These are phyloP conservation scores for Exophiala xenobiotica DNA, from an alignment of 2,329 filamentous ascomycete genomes.

Conservation along the genomic window DNA sequence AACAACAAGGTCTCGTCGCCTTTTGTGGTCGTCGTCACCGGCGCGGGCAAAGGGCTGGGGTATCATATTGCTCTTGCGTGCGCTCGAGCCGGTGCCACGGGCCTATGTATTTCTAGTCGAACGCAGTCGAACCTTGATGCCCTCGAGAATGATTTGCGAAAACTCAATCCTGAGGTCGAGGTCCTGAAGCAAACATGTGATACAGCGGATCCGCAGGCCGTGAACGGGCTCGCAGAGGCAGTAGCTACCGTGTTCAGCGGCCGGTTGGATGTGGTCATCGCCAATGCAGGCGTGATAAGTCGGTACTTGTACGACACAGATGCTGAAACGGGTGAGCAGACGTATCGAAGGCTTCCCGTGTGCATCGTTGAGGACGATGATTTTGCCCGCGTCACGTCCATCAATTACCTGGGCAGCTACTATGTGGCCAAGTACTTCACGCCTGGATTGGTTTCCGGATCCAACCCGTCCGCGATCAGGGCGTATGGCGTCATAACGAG, in stretches of 20 bases:
- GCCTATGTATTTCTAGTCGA: slow-evolving; percentile 38
- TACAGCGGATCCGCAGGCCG: slow-evolving; percentile 30
- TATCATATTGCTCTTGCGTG: slow-evolving; percentile 37
- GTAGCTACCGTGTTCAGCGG: slow-evolving; percentile 34
- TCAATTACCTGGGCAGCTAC: slow-evolving; percentile 4
- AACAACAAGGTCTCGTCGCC: slow-evolving; percentile 14
- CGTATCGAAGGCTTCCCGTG: slow-evolving; percentile 12
- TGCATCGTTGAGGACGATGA: slow-evolving; percentile 26
- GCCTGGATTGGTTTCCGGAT: slow-evolving; percentile 8
- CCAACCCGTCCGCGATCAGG: slow-evolving; percentile 10
- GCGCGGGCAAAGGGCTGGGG: slow-evolving; percentile 39
- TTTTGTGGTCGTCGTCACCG: slow-evolving; percentile 38
- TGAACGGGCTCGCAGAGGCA: slow-evolving; percentile 32
- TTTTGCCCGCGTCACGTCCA: background rate
- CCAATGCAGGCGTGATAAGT: slow-evolving; percentile 35
- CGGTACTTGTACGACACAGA: slow-evolving; percentile 24
- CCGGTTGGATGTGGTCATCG: slow-evolving; percentile 37
- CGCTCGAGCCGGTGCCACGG: slow-evolving; percentile 38
- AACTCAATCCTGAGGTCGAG: slow-evolving; percentile 34
- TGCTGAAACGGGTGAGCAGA: slow-evolving; percentile 19
- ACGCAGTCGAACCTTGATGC: slow-evolving; percentile 27
- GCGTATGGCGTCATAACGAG: slow-evolving; percentile 20
- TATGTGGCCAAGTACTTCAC: slow-evolving; percentile 26
- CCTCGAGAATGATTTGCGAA: slow-evolving; percentile 31
- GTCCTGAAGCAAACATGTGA: slow-evolving; percentile 27